Evolutionary conservation across 306 rosid species (phyloP).

Genomic region (Casuarina glauca): DNA sequence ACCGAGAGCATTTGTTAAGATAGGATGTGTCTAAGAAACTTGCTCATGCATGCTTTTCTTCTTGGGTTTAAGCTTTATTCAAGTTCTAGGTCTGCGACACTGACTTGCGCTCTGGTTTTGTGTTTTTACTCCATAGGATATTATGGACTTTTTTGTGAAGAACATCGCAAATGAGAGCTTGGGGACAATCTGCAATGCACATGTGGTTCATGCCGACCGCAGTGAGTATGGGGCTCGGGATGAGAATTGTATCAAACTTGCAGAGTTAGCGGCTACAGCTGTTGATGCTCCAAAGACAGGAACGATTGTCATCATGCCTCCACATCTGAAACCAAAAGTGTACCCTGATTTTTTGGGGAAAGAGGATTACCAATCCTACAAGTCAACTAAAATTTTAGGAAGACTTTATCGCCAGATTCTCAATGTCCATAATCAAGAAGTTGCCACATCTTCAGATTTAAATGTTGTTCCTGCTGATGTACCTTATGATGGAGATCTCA

Average conservation of each 20-base stretch:
- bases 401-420: conserved; percentile 61
- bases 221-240: conserved; percentile 73
- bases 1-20: neutral
- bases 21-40: neutral
- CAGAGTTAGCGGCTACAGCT: conserved; percentile 82
- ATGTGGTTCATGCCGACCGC: conserved; percentile 90
- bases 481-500: conserved; percentile 65
- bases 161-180: conserved; percentile 75
- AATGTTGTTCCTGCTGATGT: conserved; percentile 31
- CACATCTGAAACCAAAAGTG: conserved; percentile 58
- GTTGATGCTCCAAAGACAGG: conserved; percentile 96
- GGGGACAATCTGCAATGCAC: conserved; percentile 86
- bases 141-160: conserved; percentile 57
- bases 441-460: conserved; percentile 35
- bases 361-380: conserved; percentile 62
- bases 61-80: neutral
- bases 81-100: neutral
- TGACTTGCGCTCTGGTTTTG: neutral
- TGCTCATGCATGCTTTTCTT: neutral
- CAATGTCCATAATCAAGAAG: conserved; percentile 57
- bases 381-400: conserved; percentile 73
- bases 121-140: conserved; percentile 60
- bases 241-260: conserved; percentile 59
- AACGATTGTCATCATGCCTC: conserved; percentile 61
- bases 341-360: conserved; percentile 97